Conservation (phyloP, 2,329 filamentous ascomycete species). For the Pestalotiopsis sp. region DNA sequence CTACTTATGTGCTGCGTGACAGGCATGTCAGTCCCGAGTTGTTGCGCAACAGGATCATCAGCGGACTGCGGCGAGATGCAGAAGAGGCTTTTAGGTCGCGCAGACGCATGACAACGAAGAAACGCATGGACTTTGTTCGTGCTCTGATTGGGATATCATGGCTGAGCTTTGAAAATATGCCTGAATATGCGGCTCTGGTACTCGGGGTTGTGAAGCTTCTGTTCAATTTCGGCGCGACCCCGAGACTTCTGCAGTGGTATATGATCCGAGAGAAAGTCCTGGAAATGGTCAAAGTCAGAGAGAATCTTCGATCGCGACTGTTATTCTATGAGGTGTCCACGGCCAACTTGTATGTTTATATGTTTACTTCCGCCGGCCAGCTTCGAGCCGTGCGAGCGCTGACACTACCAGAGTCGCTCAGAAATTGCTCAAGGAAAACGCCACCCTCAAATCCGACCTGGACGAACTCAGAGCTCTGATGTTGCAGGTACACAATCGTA, state of each 20-base stretch:
- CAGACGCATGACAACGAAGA: no score
- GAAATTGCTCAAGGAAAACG: background rate
- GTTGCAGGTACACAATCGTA: no score
- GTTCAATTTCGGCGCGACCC: background rate
- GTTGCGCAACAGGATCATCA: no score
- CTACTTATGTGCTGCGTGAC: no score
- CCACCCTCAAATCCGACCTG: background rate
- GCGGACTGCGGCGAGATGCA: no score
- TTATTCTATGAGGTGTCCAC: background rate
- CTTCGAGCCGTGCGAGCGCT: background rate
- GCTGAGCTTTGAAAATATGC: background rate
- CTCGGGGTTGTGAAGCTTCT: background rate
- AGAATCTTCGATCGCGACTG: background rate
- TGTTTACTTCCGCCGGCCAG: background rate
- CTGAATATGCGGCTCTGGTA: background rate
- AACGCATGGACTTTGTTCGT: no score
- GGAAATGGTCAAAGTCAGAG: background rate
- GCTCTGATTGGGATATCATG: background rate
- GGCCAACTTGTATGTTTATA: background rate
- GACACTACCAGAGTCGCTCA: background rate
- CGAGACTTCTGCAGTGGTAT: background rate
- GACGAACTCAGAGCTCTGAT: no score
- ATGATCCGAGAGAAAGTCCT: background rate
- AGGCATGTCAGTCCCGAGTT: no score
- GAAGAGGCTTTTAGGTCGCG: no score